Conservation (phyloP, 768 basidiomycete species). For the Paxillus involutus region DNA sequence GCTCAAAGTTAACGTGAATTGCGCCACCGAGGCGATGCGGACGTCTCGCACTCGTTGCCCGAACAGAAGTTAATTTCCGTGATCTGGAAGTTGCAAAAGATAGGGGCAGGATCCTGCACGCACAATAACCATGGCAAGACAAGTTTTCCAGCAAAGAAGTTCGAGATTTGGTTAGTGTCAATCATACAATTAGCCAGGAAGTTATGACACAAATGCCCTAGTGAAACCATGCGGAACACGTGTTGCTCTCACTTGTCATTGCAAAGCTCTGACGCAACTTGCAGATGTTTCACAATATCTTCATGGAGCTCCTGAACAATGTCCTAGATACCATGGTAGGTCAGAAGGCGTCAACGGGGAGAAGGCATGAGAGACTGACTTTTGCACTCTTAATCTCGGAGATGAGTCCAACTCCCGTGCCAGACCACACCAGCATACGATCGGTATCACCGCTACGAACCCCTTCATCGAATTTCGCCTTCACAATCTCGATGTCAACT, state of each 20-base stretch:
- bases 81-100: background rate
- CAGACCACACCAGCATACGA: slow-evolving; percentile 67
- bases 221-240: too few relatives aligned
- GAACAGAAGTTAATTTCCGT: background rate
- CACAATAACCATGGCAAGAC: background rate
- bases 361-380: slow-evolving; percentile 28
- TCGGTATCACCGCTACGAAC: slow-evolving; percentile 43
- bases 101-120: background rate
- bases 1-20: too few relatives aligned
- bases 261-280: slow-evolving; percentile 23
- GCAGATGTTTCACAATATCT: slow-evolving; percentile 42
- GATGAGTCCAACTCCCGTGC: slow-evolving; percentile 62
- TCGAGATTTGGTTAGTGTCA: background rate
- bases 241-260: slow-evolving; percentile 16
- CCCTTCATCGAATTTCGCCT: slow-evolving; percentile 46
- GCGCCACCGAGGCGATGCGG: background rate
- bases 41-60: background rate
- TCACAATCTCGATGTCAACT: slow-evolving; percentile 41
- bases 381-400: slow-evolving; percentile 39
- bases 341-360: background rate
- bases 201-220: background rate
- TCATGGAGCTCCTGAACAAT: slow-evolving; percentile 52
- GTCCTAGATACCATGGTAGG: slow-evolving; percentile 39
- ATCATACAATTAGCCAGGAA: background rate
- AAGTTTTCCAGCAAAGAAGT: background rate